Conservation (phyloP, 345 rosid genomes). For the Eutrema heterophyllum region DNA sequence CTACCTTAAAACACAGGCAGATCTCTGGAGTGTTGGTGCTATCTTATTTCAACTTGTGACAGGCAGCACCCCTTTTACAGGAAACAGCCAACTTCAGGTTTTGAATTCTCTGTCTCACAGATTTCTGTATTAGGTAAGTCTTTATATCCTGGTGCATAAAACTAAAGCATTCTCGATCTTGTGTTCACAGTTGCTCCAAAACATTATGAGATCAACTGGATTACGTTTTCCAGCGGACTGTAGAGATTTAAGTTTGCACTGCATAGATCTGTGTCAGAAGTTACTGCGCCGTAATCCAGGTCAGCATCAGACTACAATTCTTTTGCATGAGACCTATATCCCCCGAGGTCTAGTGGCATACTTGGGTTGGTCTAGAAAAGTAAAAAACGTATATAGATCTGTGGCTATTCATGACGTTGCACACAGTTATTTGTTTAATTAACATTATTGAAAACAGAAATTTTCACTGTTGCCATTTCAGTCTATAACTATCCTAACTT, state of each 20-base stretch:
- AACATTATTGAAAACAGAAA: background rate
- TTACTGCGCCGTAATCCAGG: constrained; percentile 91
- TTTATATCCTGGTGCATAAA: constrained; percentile 8
- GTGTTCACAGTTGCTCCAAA: constrained; percentile 79
- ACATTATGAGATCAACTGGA: constrained; percentile 74
- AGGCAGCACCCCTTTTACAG: constrained; percentile 90
- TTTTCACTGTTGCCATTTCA: background rate
- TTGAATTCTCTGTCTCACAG: constrained; percentile 2
- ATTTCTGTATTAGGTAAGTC: background rate
- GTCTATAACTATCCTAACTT: background rate
- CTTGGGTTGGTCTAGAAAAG: constrained; percentile 1
- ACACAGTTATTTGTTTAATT: background rate
- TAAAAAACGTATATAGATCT: background rate
- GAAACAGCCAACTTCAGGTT: constrained; percentile 88
- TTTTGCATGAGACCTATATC: constrained; percentile 5
- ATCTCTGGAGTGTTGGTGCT: constrained; percentile 99
- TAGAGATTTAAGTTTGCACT: constrained; percentile 54
- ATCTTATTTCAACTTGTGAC: constrained; percentile 92
- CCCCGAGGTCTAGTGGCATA: background rate
- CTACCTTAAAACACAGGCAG: constrained; percentile 73
- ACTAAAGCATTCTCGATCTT: constrained; percentile 7
- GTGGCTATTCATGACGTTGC: background rate
- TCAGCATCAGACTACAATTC: constrained; percentile 23
- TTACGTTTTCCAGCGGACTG: constrained; percentile 66
- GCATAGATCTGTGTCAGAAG: constrained; percentile 88